Evolutionary conservation across 2,329 filamentous ascomycete genomes (phyloP), one percentile per base, ranked within the genome.

Genomic region (Botryosphaeria dothidea): DNA sequence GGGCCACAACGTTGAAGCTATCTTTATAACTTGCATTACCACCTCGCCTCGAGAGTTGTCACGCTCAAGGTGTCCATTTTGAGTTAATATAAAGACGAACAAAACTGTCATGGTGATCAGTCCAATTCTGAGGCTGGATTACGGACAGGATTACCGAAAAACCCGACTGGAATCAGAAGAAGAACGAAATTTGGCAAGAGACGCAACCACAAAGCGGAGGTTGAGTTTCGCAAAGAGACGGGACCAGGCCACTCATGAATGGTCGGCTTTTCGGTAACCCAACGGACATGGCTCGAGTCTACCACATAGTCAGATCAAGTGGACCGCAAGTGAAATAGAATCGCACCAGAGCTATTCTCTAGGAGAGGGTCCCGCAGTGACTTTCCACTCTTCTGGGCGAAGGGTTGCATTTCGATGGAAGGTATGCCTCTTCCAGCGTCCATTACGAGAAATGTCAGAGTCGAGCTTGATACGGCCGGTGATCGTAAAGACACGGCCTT

Each of bases 1-100:
- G 17, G 60, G 60, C 60, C 60, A 62, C 4, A 52, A 29, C n/a
- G 45, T 62, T 19, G 60, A 62, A 7, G 60, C 60, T 9, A 52
- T n/a, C 17, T 52, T 36, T 2, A 31, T 41, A 11, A 46, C 31
- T 17, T 62, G 45, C 6, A 52, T 38, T 3, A 49, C 27, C 1
- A 2, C 19, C 6, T 43, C 31, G 4, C 57, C 45, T 7, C 3
- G 7, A 27, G 41, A 19, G 6, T 17, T 13, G 4, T 27, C 9
- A 27, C 5, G 31, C 2, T 43, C 21, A 3, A 9, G 13, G 4
- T 41, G 0, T 4, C 27, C 27, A 9, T 57, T 21, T 13, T 25
- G 21, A 2, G 4, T n/a, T 1, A 17, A 1, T 1, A 57, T 57
- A 2, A 21, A 43, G 4, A 57, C 4, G 6, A 34, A 34, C 21